Conservation (phyloP, 2,329 filamentous ascomycete genomes). For the Cadophora gregata region DNA sequence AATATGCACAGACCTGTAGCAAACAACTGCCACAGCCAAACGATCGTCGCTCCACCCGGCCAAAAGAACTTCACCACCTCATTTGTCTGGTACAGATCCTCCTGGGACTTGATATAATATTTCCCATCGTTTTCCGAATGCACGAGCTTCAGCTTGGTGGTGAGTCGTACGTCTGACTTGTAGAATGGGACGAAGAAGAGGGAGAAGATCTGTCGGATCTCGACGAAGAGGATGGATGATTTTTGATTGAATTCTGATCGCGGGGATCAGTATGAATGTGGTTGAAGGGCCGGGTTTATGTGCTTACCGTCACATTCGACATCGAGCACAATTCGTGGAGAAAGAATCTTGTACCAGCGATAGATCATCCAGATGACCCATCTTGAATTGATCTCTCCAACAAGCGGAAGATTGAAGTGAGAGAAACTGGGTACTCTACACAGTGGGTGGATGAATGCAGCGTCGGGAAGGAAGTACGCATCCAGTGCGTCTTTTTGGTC, state of each 20-base stretch:
- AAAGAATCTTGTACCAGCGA: conserved; percentile 84
- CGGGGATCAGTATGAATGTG: conserved; percentile 6
- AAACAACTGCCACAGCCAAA: conserved; percentile 68
- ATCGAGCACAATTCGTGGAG: conserved; percentile 71
- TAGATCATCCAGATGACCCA: conserved; percentile 73
- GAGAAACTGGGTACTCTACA: conserved; percentile 68
- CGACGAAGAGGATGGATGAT: conserved; percentile 73
- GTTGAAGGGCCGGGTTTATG: neutral
- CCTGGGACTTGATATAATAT: conserved; percentile 78
- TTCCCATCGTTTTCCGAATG: conserved; percentile 48
- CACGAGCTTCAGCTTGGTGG: conserved; percentile 69
- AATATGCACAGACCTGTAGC: conserved; percentile 69
- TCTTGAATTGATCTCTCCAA: conserved; percentile 62
- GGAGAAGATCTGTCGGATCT: conserved; percentile 75
- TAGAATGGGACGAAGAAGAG: conserved; percentile 82
- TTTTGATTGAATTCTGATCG: conserved; percentile 68
- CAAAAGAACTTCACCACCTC: conserved; percentile 77
- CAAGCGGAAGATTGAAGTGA: conserved; percentile 49
- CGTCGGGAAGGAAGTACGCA: conserved; percentile 74
- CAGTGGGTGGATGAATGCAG: conserved; percentile 79
- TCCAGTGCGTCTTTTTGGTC: conserved; percentile 70
- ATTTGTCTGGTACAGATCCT: conserved; percentile 81
- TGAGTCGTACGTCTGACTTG: conserved; percentile 68
- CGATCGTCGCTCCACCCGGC: conserved; percentile 61
- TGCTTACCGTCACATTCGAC: conserved; percentile 63